Evolutionary conservation across 2,329 filamentous ascomycete genomes (phyloP), one percentile per base, ranked within the genome.

Genomic region (Bipolaris cookei): DNA sequence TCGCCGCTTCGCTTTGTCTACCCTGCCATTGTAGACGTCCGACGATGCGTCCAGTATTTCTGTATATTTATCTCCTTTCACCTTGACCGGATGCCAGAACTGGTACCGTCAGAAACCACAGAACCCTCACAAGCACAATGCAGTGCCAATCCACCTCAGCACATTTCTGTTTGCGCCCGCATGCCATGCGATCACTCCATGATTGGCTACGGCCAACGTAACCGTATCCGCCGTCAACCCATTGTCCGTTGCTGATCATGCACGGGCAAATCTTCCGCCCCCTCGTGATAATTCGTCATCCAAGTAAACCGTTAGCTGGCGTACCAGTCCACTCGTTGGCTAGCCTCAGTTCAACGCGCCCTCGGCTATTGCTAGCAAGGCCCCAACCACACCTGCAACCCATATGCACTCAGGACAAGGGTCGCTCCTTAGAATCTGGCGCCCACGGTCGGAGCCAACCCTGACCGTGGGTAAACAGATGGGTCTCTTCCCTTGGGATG

Each of bases 381-480:
- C 23, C 46, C 35, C 35, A 23, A 23, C 23, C 34, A n/a, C 23
- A 16, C 16, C 47, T 30, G 50, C 41, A 42, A 42, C 21, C 39
- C 16, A 18, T 42, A n/a, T n/a, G 32, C 30, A 39, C 8, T 21
- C 21, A 16, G 16, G 28, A 30, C 38, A 43, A 51, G 37, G 30
- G 41, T 38, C 4, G 32, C 20, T 38, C 7, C 34, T 25, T 25
- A 34, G 25, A 4, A 10, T 6, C 21, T 51, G 46, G 16, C 32
- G 23, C 35, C 52, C 46, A 51, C 16, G 52, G 52, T 55, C 16
- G 46, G 14, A 10, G 39, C 13, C n/a, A n/a, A 16, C 46, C 34
- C 37, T 38, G 23, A 54, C 52, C 45, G 8, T 18, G 20, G 38
- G 48, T 50, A 13, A 49, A 50, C 51, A 16, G 32, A 35, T 30